Evolutionary conservation across 176 grass and related monocot species (phyloP), one percentile per base, ranked within the genome.

Genomic region (Carex myosuroides): DNA sequence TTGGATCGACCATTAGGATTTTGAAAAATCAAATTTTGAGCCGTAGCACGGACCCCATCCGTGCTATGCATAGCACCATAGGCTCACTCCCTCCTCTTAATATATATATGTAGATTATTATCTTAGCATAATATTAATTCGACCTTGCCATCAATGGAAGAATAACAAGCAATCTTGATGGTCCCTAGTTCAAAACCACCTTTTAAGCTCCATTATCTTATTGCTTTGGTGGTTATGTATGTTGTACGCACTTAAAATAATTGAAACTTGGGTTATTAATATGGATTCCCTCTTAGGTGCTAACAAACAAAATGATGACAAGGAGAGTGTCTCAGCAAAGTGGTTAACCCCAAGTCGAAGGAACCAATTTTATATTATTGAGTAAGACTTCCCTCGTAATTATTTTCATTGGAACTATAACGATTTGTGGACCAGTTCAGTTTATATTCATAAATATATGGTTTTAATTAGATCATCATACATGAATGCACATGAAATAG

Each of bases 181-280:
- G 81, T 66, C 81, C 81, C 81, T 66, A 68, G 41, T 66, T 32
- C 18, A 46, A 83, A 83, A 83, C 69, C 61, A 83, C 60, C 44
- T 83, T 83, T 75, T 30, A 55, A 83, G 41, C 62, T 52, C 81
- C 81, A 83, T 83, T 83, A 83, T 83, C 62, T 66, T 64, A 83
- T 63, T 64, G 81, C 42, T 83, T 83, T 69, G 81, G 61, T 83
- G 81, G 81, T 83, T 83, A 83, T 83, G 41, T 83, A 83, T 83
- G 41, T 83, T 68, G 41, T 46, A 63, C 30, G 57, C 79, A 63
- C 26, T 63, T 81, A 42, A 80, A 61, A 81, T 61, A 61, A 61
- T 63, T n/a, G 63, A 30, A 65, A 53, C 80, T 64, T 83, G 37
- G 46, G 32, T 68, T 68, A 67, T 66, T 53, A 69, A 35, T 83